Base-by-base conservation (phyloP, 305 asterid genomes). In the Rubia balearica region DNA sequence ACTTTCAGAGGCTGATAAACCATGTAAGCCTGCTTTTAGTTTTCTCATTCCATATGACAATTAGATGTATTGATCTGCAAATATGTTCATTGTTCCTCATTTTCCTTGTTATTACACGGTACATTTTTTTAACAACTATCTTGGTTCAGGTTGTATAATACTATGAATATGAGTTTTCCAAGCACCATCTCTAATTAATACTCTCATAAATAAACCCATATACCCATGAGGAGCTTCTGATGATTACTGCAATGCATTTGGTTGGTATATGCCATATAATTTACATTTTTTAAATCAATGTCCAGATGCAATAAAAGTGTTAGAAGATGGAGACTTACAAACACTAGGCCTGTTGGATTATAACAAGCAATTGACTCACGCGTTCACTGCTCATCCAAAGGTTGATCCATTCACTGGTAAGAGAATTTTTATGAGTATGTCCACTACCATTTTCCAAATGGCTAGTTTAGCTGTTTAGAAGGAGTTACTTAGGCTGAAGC, bases 301-400 rank as follows among this genome's bases (percentile, higher is more conserved):
- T 72, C 67, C 71, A 94, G 99, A 94, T 88, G 98, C 82, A 53
- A 77, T 94, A 71, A 86, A 82, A 83, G 96, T 94, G 76, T 74
- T 94, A 82, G 97, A 91, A 81, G 99, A 94, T 84, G 99, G 99
- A 76, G 99, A 94, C 76, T 83, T 94, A 51, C 92, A 94, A 85
- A 94, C 99, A n/a, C 77, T 94, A 74, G 98, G 99, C 77, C 65
- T 94, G 90, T 76, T 94, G 85, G 99, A 94, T 78, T 94, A 94
- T 71, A 96, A 94, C 86, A 88, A 85, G 81, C 81, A 93, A 77
- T 83, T 94, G 81, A 27, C 84, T 2, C 99, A 91, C 83, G 69
- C 96, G 71, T 94, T 94, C 75, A 91, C 96, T 76, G 99, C 99
- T 78, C 99, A 94, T 83, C 99, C 99, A n/a, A 94, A 94, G 79